Evolutionary conservation across 164 flowering plant species (phyloP).

Genomic region (Aristolochia californica): DNA sequence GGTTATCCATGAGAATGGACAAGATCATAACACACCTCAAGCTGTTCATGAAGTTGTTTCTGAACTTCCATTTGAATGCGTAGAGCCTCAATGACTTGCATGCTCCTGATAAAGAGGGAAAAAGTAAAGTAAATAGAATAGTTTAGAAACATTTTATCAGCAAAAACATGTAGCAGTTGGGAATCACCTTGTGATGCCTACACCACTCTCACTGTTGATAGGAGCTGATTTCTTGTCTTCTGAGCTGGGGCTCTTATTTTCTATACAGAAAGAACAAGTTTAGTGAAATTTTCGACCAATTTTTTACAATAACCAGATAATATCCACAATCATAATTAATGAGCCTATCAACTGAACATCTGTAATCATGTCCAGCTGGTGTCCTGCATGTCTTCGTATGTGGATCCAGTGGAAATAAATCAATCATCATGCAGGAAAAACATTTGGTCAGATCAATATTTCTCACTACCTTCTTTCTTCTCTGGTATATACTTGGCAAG

Average conservation of each 20-base stretch:
- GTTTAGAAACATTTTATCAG: background rate
- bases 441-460: too few species aligned
- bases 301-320: background rate
- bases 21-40: slow-evolving; percentile 31
- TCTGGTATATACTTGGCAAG: slow-evolving; percentile 55
- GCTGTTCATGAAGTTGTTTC: slow-evolving; percentile 68
- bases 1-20: background rate
- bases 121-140: background rate
- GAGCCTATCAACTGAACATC: background rate
- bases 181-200: slow-evolving; percentile 30
- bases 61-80: slow-evolving; percentile 80
- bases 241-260: slow-evolving; percentile 29
- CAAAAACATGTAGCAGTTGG: background rate
- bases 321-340: background rate
- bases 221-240: slow-evolving; percentile 36
- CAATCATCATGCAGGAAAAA: background rate
- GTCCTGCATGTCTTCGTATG: background rate
- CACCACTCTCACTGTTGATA: slow-evolving; percentile 23
- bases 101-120: slow-evolving; percentile 28
- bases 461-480: slow-evolving; percentile 46
- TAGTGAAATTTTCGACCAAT: background rate
- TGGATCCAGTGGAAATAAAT: background rate
- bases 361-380: too few species aligned
- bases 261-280: slow-evolving; percentile 14
- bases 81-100: slow-evolving; percentile 64